These are phyloP conservation scores for Phoma sp. DNA, from an alignment of 2,329 filamentous ascomycete genomes.

Conservation along the genomic window DNA sequence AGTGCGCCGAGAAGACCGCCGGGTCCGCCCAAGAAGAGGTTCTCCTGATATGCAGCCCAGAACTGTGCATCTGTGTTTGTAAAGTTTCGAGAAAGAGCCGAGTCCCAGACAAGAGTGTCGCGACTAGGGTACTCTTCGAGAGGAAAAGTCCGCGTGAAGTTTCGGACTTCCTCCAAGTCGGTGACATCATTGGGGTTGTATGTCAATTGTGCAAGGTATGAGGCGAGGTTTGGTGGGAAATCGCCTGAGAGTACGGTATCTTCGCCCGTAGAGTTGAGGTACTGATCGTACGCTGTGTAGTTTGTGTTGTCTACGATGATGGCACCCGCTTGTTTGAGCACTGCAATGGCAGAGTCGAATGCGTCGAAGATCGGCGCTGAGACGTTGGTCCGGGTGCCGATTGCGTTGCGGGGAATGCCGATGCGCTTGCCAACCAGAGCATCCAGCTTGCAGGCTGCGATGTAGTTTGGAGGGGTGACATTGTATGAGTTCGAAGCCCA, in stretches of 20 bases:
- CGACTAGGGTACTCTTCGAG: conserved; percentile 67
- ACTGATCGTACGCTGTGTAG: conserved; percentile 62
- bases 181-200: conserved; percentile 66
- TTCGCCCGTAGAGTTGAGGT: conserved; percentile 50
- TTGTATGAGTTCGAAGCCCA: conserved; percentile 46
- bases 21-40: conserved; percentile 62
- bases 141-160: conserved; percentile 62
- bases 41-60: conserved; percentile 63
- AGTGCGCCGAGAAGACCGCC: conserved; percentile 69
- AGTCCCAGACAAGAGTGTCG: conserved; percentile 66
- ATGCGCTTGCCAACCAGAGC: conserved; percentile 66
- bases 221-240: conserved; percentile 64
- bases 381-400: conserved; percentile 49
- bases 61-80: conserved; percentile 65
- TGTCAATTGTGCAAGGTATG: conserved; percentile 64
- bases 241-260: conserved; percentile 63
- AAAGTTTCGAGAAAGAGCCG: conserved; percentile 59
- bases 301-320: conserved; percentile 67
- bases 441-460: conserved; percentile 62
- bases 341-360: conserved; percentile 63
- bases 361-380: conserved; percentile 55
- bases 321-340: conserved; percentile 65
- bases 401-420: conserved; percentile 68
- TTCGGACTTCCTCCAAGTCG: conserved; percentile 59
- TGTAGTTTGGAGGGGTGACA: conserved; percentile 64